A percentile compares a stretch with the other conserved stretches of the same genome.
phyloP scores from a whole-genome alignment of 2,329 filamentous ascomycete species.

The Corinectria fuckeliana region DNA sequence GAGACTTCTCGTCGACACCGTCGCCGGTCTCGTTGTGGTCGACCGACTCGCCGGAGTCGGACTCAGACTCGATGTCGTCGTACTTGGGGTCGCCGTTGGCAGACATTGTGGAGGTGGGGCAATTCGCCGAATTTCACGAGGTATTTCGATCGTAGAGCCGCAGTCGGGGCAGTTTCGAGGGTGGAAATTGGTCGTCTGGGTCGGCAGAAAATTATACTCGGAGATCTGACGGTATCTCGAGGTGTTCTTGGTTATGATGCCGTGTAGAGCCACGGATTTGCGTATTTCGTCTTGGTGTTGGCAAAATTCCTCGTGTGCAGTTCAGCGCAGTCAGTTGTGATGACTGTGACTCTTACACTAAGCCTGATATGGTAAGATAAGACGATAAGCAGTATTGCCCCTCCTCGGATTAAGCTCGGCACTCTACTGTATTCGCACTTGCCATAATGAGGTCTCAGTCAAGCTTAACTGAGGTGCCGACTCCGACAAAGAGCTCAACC shows the following conservation, averaged over 20 bases:
- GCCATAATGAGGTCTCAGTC: not conserved
- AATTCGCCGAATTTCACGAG: constrained; percentile 31
- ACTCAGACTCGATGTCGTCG: constrained; percentile 78
- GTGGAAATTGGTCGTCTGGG: constrained; percentile 18
- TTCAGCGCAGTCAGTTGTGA: constrained; percentile 46
- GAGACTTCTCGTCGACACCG: constrained; percentile 66
- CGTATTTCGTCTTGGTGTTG: constrained; percentile 45
- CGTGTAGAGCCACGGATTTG: constrained; percentile 31
- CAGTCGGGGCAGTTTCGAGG: constrained; percentile 19
- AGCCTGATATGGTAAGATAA: constrained; percentile 45
- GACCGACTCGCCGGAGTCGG: constrained; percentile 69
- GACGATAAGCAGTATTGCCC: constrained; percentile 47
- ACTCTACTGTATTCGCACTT: constrained; percentile 1
- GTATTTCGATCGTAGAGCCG: constrained; percentile 29
- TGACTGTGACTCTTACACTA: constrained; percentile 50
- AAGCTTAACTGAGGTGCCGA: not conserved
- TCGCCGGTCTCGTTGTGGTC: constrained; percentile 65
- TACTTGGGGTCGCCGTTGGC: constrained; percentile 67
- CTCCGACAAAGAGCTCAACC: not conserved
- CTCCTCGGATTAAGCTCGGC: constrained; percentile 43
- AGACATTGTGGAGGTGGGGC: constrained; percentile 55
- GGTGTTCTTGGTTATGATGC: constrained; percentile 29
- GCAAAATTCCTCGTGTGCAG: constrained; percentile 54
- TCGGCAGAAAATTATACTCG: constrained; percentile 31
- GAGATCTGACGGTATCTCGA: constrained; percentile 20